A percentile compares a stretch with the other conserved stretches of the same genome.
Evolutionary conservation across 1,284 basidiomycete genomes (phyloP).

Genomic region (Heterobasidion occidentale): DNA sequence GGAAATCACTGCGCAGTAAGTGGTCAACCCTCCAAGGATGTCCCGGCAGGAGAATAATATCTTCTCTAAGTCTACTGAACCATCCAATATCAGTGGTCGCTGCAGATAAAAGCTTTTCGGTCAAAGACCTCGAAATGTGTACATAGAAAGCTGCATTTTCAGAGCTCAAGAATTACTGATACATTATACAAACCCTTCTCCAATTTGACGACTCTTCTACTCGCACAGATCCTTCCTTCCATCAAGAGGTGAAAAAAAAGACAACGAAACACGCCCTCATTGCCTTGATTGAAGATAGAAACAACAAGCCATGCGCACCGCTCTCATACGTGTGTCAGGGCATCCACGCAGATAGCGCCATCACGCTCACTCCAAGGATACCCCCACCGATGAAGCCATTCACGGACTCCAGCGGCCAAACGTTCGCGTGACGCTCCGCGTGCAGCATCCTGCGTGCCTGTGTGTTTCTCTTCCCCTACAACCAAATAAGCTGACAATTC

Average conservation of each 20-base stretch:
- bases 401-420: constrained; percentile 77
- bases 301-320: neutral
- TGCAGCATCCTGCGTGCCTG: constrained; percentile 75
- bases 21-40: too few species aligned
- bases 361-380: constrained; percentile 95
- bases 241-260: neutral
- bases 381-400: constrained; percentile 88
- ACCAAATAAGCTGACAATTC: constrained; percentile 67
- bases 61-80: neutral
- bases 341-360: constrained; percentile 84
- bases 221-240: neutral
- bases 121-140: neutral
- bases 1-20: too few species aligned
- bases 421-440: constrained; percentile 79
- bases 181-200: neutral
- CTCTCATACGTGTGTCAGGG: constrained; percentile 55
- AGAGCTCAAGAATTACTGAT: neutral
- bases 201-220: neutral
- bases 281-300: neutral
- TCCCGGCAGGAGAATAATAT: too few species aligned
- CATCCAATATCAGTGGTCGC: neutral
- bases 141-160: neutral
- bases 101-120: neutral
- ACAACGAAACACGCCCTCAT: neutral
- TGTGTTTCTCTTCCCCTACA: constrained; percentile 95